phyloP scores from a whole-genome alignment of 1,284 basidiomycete species.

The Paramarasmius palmivorus region DNA sequence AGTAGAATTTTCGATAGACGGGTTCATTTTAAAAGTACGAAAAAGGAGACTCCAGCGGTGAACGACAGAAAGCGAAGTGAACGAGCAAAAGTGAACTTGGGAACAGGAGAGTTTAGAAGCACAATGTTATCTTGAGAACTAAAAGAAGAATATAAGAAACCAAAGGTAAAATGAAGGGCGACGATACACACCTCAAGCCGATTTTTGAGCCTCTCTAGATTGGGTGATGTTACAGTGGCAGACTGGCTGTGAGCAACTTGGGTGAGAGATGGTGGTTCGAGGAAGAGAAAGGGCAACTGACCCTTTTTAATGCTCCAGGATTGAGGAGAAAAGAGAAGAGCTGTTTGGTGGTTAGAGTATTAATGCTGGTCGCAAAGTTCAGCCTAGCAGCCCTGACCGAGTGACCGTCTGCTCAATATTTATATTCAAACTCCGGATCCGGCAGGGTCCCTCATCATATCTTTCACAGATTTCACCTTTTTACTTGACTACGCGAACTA shows the following conservation, averaged over 20 bases:
- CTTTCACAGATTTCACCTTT: background rate
- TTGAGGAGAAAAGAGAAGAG: slow-evolving; percentile 43
- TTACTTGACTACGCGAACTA: background rate
- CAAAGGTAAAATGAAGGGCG: slow-evolving; percentile 18
- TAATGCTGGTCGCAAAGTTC: slow-evolving; percentile 36
- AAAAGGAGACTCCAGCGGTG: slow-evolving; percentile 46
- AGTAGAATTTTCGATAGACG: slow-evolving; percentile 65
- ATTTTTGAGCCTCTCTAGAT: slow-evolving; percentile 70
- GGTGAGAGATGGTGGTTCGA: slow-evolving; percentile 21
- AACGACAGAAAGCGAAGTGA: slow-evolving; percentile 60
- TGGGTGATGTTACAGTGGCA: slow-evolving; percentile 74
- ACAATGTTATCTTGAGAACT: slow-evolving; percentile 56
- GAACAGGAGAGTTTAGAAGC: slow-evolving; percentile 55
- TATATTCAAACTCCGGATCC: slow-evolving; percentile 43
- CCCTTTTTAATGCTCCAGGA: slow-evolving; percentile 48
- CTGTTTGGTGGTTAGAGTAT: slow-evolving; percentile 34
- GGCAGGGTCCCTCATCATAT: slow-evolving; percentile 45
- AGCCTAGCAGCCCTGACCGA: too few relatives aligned
- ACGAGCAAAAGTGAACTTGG: slow-evolving; percentile 51
- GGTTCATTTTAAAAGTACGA: slow-evolving; percentile 64
- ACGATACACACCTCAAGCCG: slow-evolving; percentile 59
- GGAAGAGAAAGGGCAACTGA: slow-evolving; percentile 27
- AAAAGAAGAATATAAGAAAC: slow-evolving; percentile 16
- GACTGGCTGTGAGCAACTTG: slow-evolving; percentile 33
- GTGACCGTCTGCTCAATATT: slow-evolving; percentile 42